Conservation (phyloP, 805 yeast genomes). For the Tetrapisispora arboricola region DNA sequence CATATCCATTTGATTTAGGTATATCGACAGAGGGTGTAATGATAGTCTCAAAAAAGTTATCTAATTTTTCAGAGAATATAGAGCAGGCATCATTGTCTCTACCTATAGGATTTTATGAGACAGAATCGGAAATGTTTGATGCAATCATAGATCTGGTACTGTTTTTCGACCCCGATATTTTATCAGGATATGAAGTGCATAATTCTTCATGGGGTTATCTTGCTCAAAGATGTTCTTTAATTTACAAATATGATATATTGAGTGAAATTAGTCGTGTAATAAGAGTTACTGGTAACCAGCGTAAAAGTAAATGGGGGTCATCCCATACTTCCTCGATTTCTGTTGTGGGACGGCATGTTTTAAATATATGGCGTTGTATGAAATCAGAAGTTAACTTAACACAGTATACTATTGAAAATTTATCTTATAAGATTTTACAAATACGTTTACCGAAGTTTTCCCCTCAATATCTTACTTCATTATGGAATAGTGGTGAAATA, state of each 20-base stretch:
- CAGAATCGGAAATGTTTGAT: conserved; percentile 52
- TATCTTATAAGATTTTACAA: conserved; percentile 58
- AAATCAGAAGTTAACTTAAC: conserved; percentile 51
- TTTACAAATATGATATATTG: conserved; percentile 43
- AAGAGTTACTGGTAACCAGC: conserved; percentile 38
- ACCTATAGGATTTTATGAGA: conserved; percentile 34
- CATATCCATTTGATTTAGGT: conserved; percentile 27
- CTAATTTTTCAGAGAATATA: conserved; percentile 4
- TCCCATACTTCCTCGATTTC: conserved; percentile 61
- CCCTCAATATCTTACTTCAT: conserved; percentile 36
- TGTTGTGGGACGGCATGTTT: conserved; percentile 70
- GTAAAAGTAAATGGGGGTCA: conserved; percentile 70
- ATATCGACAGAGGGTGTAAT: conserved; percentile 32
- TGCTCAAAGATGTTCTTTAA: conserved; percentile 46
- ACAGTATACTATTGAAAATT: conserved; percentile 68
- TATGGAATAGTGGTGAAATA: conserved; percentile 30
- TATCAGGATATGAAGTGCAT: conserved; percentile 79
- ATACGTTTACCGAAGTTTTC: conserved; percentile 55
- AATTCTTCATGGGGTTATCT: conserved; percentile 84
- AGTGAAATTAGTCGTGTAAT: conserved; percentile 52
- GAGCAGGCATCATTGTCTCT: conserved; percentile 12
- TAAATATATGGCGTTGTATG: conserved; percentile 78
- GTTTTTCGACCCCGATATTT: conserved; percentile 72
- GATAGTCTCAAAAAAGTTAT: conserved; percentile 5
- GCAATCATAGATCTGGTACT: conserved; percentile 47